Evolutionary conservation across 495 filamentous ascomycete genomes (phyloP).

Genomic region (Poronia punctata): DNA sequence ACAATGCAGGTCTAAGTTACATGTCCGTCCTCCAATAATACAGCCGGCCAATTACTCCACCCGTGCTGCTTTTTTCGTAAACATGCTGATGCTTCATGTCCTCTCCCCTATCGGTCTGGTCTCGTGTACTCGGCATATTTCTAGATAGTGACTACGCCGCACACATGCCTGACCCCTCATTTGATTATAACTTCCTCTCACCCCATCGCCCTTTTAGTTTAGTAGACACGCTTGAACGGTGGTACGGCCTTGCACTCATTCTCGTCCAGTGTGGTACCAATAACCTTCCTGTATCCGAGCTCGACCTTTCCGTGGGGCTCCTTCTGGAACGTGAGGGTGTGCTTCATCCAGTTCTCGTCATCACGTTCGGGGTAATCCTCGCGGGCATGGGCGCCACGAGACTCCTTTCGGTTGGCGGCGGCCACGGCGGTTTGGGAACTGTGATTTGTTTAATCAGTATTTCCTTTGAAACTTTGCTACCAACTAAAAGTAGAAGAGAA

Average conservation of each 20-base stretch:
- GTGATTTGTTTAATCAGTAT: slow-evolving; percentile 12
- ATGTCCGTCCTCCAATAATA: slow-evolving; percentile 13
- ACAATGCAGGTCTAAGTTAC: slow-evolving; percentile 20
- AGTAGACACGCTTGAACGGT: slow-evolving; percentile 82
- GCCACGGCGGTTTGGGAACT: slow-evolving; percentile 77
- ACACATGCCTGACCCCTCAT: slow-evolving; percentile 4
- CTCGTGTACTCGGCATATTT: background rate
- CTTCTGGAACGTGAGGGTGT: slow-evolving; percentile 92
- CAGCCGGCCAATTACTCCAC: slow-evolving; percentile 5
- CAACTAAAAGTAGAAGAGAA: background rate
- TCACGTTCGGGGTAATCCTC: slow-evolving; percentile 94
- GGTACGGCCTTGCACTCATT: slow-evolving; percentile 82
- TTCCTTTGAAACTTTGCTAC: background rate
- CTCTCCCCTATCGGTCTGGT: no score
- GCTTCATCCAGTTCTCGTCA: slow-evolving; percentile 97
- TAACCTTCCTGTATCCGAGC: slow-evolving; percentile 70
- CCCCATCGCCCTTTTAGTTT: no score
- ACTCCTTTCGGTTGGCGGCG: slow-evolving; percentile 87
- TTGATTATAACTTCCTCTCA: slow-evolving; percentile 7
- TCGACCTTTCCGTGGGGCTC: slow-evolving; percentile 72
- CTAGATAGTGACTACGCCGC: background rate
- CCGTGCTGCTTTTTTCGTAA: slow-evolving; percentile 8
- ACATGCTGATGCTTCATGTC: slow-evolving; percentile 5
- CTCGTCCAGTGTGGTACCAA: slow-evolving; percentile 74
- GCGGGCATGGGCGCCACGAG: slow-evolving; percentile 86